Base-by-base conservation (phyloP, 129 eudicot genomes). In the Artemisia annua region DNA sequence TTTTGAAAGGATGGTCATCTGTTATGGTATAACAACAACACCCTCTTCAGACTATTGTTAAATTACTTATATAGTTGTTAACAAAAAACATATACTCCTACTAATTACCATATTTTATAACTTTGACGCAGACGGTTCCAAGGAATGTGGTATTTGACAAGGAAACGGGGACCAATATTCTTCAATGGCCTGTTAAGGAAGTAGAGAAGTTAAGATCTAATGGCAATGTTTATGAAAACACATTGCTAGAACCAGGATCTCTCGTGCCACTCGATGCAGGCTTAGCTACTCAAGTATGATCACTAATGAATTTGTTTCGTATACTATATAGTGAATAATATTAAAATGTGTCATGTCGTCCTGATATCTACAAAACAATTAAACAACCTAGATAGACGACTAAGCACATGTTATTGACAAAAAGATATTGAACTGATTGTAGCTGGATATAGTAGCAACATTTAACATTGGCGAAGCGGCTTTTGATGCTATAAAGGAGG, bases 111-210 rank as follows among this genome's bases (percentile, higher is more conserved):
- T 39, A 39, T 7, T 39, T 2, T 39, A 5, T 5, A 35, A 35
- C 3, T 59, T 50, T 10, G 2, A 52, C 5, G 7, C 80, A 89
- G 96, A 70, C 84, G 44, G 83, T 87, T 73, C 96, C 96, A 49
- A 83, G 96, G 60, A 83, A 83, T 9, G 80, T 89, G 63, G 84
- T 78, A 66, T 85, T 70, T 50, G 96, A 89, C 46, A 69, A 70
- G 28, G 85, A 87, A 81, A 89, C 96, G 1, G 80, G 86, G 1
- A 70, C 60, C 17, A 73, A 89, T 83, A 39, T 89, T 70, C 82
- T 89, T 56, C 96, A 87, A 61, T 89, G 96, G 96, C 96, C 96
- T 5, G 77, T 89, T 19, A 80, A 85, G 70, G 96, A 89, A 49
- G 78, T 85, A 48, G 89, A 85, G 66, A 76, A 73, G 26, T 76